Evolutionary conservation across 83 land plant genomes (phyloP).

Genomic region (Diphasiastrum complanatum): DNA sequence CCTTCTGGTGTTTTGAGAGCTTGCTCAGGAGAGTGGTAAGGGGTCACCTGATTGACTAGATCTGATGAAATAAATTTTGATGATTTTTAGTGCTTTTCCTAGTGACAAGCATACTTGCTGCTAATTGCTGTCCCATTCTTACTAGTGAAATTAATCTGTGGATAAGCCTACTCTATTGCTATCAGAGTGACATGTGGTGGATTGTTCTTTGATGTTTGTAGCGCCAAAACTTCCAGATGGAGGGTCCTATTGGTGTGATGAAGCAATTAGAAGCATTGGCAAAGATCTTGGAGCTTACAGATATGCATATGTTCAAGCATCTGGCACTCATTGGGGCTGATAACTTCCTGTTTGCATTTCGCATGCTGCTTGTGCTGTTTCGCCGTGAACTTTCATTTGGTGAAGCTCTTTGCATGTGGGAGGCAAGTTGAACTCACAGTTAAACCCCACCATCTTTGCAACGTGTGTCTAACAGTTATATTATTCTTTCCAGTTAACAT

Average conservation of each 20-base stretch:
- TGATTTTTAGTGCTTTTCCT: background rate
- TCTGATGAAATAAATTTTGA: background rate
- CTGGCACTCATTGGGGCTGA: slow-evolving; percentile 8
- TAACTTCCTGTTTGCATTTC: slow-evolving; percentile 14
- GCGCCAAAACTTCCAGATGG: slow-evolving; percentile 13
- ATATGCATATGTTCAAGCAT: slow-evolving; percentile 3
- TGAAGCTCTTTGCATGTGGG: slow-evolving; percentile 18
- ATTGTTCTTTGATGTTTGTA: background rate
- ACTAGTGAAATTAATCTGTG: background rate
- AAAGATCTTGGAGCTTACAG: slow-evolving; percentile 11
- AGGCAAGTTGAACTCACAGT: background rate
- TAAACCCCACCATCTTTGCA: background rate
- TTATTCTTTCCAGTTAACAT: background rate
- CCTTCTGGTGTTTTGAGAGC: slow-evolving; percentile 18
- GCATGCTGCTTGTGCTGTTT: slow-evolving; percentile 13
- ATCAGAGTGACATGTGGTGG: background rate
- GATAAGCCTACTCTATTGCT: background rate
- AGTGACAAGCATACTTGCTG: background rate
- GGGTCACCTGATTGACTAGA: too few relatives aligned
- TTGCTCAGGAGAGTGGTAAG: slow-evolving; percentile 15
- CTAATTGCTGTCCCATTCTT: background rate
- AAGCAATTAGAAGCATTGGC: slow-evolving; percentile 8
- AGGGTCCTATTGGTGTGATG: slow-evolving; percentile 14
- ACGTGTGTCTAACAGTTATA: background rate
- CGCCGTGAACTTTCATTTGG: slow-evolving; percentile 16